phyloP scores from a whole-genome alignment of 495 filamentous ascomycete species.

The Penicillium daleae region DNA sequence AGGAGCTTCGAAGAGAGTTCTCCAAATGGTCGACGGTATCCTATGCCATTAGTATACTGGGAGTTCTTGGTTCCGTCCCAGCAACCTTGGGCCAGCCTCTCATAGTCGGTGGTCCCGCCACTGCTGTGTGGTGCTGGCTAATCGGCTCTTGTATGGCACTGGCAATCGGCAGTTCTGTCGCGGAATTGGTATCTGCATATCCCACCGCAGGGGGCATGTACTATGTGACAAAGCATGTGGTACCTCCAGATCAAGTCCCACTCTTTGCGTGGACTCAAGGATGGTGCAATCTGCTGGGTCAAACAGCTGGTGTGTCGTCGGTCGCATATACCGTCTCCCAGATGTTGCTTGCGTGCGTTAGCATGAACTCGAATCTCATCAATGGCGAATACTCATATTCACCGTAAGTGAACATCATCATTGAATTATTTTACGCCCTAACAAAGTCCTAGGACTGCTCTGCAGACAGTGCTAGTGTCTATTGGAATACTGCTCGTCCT shows the following conservation, averaged over 20 bases:
- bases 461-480: conserved; percentile 65
- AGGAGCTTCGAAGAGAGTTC: conserved; percentile 69
- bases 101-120: conserved; percentile 68
- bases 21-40: conserved; percentile 76
- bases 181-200: conserved; percentile 65
- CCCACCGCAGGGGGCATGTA: conserved; percentile 69
- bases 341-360: conserved; percentile 59
- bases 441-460: conserved; percentile 52
- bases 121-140: conserved; percentile 74
- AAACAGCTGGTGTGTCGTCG: conserved; percentile 61
- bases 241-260: conserved; percentile 58
- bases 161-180: conserved; percentile 67
- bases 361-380: conserved; percentile 59
- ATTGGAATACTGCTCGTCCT: conserved; percentile 60
- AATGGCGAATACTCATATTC: conserved; percentile 49
- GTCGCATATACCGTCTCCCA: conserved; percentile 61
- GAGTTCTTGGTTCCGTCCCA: conserved; percentile 70
- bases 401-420: conserved; percentile 39
- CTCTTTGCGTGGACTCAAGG: conserved; percentile 65
- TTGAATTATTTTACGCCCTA: not conserved
- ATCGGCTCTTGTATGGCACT: conserved; percentile 69
- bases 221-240: conserved; percentile 65
- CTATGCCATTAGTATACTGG: conserved; percentile 74
- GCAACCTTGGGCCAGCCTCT: conserved; percentile 68
- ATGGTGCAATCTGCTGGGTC: conserved; percentile 65